These are phyloP conservation scores for Ichthyophthirius multifiliis DNA, from an alignment of 169 alveolate genomes.

Conservation along the genomic window DNA sequence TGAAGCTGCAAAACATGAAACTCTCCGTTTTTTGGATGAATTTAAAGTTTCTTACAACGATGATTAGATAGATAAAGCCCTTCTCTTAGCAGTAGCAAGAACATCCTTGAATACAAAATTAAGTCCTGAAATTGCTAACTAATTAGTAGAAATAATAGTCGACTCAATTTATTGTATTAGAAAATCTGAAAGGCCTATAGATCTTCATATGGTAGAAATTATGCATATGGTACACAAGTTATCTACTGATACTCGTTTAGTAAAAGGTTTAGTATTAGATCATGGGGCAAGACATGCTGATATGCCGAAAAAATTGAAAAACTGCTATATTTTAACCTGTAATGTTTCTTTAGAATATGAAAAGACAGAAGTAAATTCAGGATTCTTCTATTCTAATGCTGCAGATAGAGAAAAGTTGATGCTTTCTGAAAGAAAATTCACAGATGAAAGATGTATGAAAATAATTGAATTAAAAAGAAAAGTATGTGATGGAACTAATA, in stretches of 20 bases:
- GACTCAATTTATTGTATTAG: slow-evolving; percentile 91
- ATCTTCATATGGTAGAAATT: slow-evolving; percentile 97
- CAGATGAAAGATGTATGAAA: slow-evolving; percentile 96
- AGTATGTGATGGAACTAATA: slow-evolving; percentile 81
- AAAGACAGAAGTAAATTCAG: slow-evolving; percentile 97
- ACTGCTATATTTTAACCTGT: slow-evolving; percentile 95
- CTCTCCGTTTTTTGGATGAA: slow-evolving; percentile 87
- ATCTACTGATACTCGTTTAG: slow-evolving; percentile 93
- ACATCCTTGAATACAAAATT: slow-evolving; percentile 94
- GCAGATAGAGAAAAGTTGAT: slow-evolving; percentile 97
- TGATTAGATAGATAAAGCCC: slow-evolving; percentile 86
- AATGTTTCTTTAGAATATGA: slow-evolving; percentile 99
- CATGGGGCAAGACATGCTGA: slow-evolving; percentile 99
- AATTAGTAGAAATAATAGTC: slow-evolving; percentile 93
- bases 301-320: slow-evolving; percentile 96
- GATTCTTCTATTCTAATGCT: slow-evolving; percentile 96
- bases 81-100: slow-evolving; percentile 91
- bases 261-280: slow-evolving; percentile 96
- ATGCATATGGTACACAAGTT: slow-evolving; percentile 97
- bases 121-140: slow-evolving; percentile 90
- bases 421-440: slow-evolving; percentile 94
- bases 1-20: slow-evolving; percentile 91
- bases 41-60: slow-evolving; percentile 66
- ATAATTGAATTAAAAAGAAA: slow-evolving; percentile 94
- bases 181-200: slow-evolving; percentile 84